These are phyloP conservation scores for Zasmidium citrigriseum DNA, from an alignment of 2,329 filamentous ascomycete genomes.

Conservation along the genomic window DNA sequence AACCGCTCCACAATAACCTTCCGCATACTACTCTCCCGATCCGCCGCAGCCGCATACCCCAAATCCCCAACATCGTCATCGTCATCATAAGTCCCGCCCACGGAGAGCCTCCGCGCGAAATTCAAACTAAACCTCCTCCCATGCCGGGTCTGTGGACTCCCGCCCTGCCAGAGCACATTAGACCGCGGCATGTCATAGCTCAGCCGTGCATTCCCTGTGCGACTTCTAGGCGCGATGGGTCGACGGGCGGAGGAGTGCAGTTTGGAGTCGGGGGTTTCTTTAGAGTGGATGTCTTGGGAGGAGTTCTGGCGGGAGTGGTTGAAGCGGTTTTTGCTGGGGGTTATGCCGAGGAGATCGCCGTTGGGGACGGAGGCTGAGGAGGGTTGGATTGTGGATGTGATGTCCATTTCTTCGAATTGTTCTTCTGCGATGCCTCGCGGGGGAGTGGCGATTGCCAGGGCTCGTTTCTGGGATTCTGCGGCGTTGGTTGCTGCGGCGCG, in stretches of 20 bases:
- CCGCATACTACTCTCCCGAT: constrained; percentile 85
- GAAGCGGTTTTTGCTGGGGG: constrained; percentile 46
- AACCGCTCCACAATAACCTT: constrained; percentile 96
- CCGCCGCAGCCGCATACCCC: constrained; percentile 90
- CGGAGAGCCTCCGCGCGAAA: constrained; percentile 15
- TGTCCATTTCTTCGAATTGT: constrained; percentile 88
- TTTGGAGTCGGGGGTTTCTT: constrained; percentile 21
- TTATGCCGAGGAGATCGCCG: constrained; percentile 70
- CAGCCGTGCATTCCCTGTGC: constrained; percentile 31
- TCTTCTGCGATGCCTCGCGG: constrained; percentile 24
- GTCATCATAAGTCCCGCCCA: constrained; percentile 1
- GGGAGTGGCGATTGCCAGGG: constrained; percentile 22
- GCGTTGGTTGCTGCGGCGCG: constrained; percentile 42
- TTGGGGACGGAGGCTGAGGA: constrained; percentile 48
- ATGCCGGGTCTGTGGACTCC: constrained; percentile 25
- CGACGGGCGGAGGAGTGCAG: constrained; percentile 16
- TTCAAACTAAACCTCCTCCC: constrained; percentile 47
- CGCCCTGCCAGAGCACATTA: constrained; percentile 22
- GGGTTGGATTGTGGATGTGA: constrained; percentile 68
- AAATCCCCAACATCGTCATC: constrained; percentile 82
- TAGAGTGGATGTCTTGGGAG: constrained; percentile 37
- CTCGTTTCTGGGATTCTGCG: constrained; percentile 10
- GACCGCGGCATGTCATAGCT: constrained; percentile 27
- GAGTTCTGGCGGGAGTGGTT: constrained; percentile 50
- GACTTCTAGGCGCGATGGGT: constrained; percentile 24